These are phyloP conservation scores for Petunia hybrid DNA, from an alignment of 305 asterid species.

Conservation along the genomic window DNA sequence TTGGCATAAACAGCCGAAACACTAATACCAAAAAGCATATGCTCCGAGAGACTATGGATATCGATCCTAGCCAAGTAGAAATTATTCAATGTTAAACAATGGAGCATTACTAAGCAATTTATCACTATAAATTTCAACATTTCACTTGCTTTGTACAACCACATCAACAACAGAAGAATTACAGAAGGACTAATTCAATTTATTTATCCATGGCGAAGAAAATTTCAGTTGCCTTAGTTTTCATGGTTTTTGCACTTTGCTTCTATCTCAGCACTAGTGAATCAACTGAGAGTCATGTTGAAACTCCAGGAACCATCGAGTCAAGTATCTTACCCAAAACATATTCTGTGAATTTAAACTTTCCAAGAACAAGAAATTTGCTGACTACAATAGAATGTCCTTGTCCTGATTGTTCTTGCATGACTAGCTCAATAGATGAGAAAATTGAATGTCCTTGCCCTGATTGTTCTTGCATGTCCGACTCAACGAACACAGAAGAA, in stretches of 20 bases:
- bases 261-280: constrained; percentile 13
- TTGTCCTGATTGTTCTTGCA: background rate
- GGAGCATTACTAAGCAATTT: too few species aligned
- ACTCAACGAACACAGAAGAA: background rate
- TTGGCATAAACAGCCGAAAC: background rate
- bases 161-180: background rate
- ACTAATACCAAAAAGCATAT: constrained; percentile 7
- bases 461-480: constrained; percentile 27
- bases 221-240: constrained; percentile 5
- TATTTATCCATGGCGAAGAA: background rate
- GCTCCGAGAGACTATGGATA: background rate
- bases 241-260: constrained; percentile 1
- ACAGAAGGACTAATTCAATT: background rate
- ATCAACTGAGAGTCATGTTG: background rate
- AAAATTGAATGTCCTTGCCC: constrained; percentile 1
- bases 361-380: constrained; percentile 21
- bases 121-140: background rate
- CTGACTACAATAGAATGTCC: constrained; percentile 4
- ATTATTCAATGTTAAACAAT: background rate
- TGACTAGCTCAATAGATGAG: background rate
- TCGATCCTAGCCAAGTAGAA: background rate
- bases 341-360: background rate
- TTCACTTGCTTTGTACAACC: background rate
- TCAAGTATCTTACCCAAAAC: background rate
- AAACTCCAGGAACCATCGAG: constrained; percentile 16